A percentile compares a stretch with the other conserved stretches of the same genome.
Conservation (phyloP, 352 stramenopile species). For the Aphanomyces stellatus region DNA sequence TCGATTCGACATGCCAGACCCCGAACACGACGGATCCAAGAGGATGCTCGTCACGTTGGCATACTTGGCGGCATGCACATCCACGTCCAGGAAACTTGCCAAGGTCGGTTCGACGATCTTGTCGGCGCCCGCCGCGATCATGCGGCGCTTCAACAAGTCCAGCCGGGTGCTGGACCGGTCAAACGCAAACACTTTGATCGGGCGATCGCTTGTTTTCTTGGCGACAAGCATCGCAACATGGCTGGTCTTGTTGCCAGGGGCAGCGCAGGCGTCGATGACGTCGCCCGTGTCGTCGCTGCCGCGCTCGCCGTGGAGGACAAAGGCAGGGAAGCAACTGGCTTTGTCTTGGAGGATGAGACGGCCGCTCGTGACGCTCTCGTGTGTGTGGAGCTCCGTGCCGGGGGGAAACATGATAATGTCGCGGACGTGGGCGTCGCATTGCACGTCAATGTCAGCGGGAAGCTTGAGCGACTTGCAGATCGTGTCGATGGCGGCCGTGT, state of each 20-base stretch:
- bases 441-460: constrained; percentile 26
- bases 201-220: constrained; percentile 39
- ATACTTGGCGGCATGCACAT: constrained; percentile 72
- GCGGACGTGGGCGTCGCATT: constrained; percentile 80
- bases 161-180: constrained; percentile 86
- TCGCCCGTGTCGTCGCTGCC: constrained; percentile 48
- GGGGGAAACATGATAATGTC: constrained; percentile 88
- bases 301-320: constrained; percentile 84
- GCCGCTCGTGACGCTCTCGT: constrained; percentile 66
- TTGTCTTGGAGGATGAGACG: constrained; percentile 96
- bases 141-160: constrained; percentile 84
- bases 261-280: constrained; percentile 95
- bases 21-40: constrained; percentile 94
- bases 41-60: constrained; percentile 89
- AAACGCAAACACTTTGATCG: constrained; percentile 87
- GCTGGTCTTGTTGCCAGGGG: constrained; percentile 98
- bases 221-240: constrained; percentile 92
- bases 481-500: constrained; percentile 36
- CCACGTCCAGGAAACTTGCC: constrained; percentile 88
- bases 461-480: constrained; percentile 41
- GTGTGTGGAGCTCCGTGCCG: constrained; percentile 76
- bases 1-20: constrained; percentile 92
- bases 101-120: constrained; percentile 78
- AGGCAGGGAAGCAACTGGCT: constrained; percentile 94
- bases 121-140: constrained; percentile 71